Conservation (phyloP, 208 protist genomes). For the Trypanosomatidae sp. region DNA sequence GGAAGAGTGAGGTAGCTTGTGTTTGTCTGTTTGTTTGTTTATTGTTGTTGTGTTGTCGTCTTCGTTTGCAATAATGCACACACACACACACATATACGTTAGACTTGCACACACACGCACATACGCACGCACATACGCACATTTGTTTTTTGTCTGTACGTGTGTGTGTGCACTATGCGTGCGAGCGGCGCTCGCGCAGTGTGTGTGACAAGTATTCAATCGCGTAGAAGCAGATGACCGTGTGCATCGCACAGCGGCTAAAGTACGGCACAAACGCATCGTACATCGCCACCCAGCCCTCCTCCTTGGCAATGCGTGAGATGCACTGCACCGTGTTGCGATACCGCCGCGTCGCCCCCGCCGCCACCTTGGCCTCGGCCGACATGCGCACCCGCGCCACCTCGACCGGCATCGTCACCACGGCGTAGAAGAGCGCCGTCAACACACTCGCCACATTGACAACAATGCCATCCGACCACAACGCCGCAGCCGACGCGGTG, state of each 20-base stretch:
- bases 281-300: slow-evolving; percentile 73
- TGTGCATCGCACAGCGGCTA: slow-evolving; percentile 75
- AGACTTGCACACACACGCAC: background rate
- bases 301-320: slow-evolving; percentile 44
- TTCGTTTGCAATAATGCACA: no score
- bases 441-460: slow-evolving; percentile 67
- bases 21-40: no score
- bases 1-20: no score
- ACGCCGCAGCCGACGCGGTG: no score
- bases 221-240: slow-evolving; percentile 80
- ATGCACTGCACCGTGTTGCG: slow-evolving; percentile 70
- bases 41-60: no score
- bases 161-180: no score
- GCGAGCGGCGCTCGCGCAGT: no score
- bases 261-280: slow-evolving; percentile 85
- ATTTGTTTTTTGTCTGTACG: background rate
- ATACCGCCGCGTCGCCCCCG: slow-evolving; percentile 46
- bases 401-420: slow-evolving; percentile 87
- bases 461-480: slow-evolving; percentile 52
- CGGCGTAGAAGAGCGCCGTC: slow-evolving; percentile 74
- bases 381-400: slow-evolving; percentile 83
- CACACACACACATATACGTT: no score
- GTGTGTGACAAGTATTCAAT: slow-evolving; percentile 67
- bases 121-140: background rate
- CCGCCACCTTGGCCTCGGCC: slow-evolving; percentile 46